phyloP scores from a whole-genome alignment of 2,329 filamentous ascomycete species.

The Chrysosphaeria jannelii region DNA sequence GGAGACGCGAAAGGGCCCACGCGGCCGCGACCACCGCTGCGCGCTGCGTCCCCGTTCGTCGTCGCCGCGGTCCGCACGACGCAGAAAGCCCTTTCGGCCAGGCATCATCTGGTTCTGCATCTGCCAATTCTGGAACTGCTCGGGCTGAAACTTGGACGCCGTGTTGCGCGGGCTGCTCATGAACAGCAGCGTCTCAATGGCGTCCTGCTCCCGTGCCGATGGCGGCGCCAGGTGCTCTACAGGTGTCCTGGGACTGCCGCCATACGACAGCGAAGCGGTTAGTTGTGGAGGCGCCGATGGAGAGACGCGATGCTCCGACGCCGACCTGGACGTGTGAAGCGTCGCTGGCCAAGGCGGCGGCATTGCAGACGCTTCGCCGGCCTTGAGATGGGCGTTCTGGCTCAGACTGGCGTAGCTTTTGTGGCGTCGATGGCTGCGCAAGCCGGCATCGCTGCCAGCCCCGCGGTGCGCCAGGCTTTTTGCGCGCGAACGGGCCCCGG shows the following conservation, averaged over 20 bases:
- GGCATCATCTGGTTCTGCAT: no score
- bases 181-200: slow-evolving; percentile 50
- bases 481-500: no score
- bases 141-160: no score
- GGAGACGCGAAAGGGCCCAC: no score
- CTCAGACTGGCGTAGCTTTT: slow-evolving; percentile 4
- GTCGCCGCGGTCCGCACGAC: no score
- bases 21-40: no score
- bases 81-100: no score
- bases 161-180: slow-evolving; percentile 57
- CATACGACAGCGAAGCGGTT: slow-evolving; percentile 14
- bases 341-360: slow-evolving; percentile 1
- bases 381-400: no score
- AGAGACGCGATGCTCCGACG: slow-evolving; percentile 18
- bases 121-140: no score
- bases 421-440: slow-evolving; percentile 9
- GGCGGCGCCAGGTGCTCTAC: slow-evolving; percentile 29
- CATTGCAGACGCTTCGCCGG: slow-evolving; percentile 2
- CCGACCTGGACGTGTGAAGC: slow-evolving; percentile 1
- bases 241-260: slow-evolving; percentile 10
- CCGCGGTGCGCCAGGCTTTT: slow-evolving; percentile 17
- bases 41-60: no score
- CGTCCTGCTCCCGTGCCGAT: slow-evolving; percentile 47
- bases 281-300: slow-evolving; percentile 17
- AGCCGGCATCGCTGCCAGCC: slow-evolving; percentile 18